Evolutionary conservation across 768 basidiomycete genomes (phyloP), one percentile per base, ranked within the genome.

Genomic region (Albatrellus ellisii): DNA sequence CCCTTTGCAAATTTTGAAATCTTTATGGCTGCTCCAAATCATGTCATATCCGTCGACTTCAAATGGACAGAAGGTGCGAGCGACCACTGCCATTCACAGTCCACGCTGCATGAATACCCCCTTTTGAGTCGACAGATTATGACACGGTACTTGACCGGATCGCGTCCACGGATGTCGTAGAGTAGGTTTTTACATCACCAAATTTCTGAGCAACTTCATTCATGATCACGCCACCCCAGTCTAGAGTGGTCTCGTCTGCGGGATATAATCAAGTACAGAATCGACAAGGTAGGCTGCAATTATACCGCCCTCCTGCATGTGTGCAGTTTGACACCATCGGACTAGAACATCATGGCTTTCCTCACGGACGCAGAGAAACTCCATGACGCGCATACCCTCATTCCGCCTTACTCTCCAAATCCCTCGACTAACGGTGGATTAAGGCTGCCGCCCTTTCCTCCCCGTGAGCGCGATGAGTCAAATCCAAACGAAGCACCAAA

Each of bases 381-480:
- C 28, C 48, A 47, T 12, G 47, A 44, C 7, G 64, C 70, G 11
- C 57, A 58, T 3, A 56, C 66, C 17, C 70, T 70, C 41, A 61
- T 64, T 35, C 65, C 67, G 52, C 56, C 54, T 4, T 51, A 49
- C 20, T 49, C 48, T 26, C 66, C 67, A 24, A 66, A 56, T 33
- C 54, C 52, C 3, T 53, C 55, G 24, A 59, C 54, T 21, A 62
- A 63, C 12, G 85, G 77, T 7, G 82, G 81, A 28, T 63, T 80
- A 24, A 80, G 72, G 53, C 58, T 83, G 10, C 74, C 84, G 10
- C 83, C 88, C 1, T 88, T 87, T 54, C 75, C 77, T 18, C 70
- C 74, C 31, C 72, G 79, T 27, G 69, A 66, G 42, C 60, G 61
- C 31, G 63, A 64, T 41, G 68, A 69, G 31, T 54, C 65, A 42